These are phyloP conservation scores for Fereydounia khargensis DNA, from an alignment of 1,284 basidiomycete species.

Conservation along the genomic window DNA sequence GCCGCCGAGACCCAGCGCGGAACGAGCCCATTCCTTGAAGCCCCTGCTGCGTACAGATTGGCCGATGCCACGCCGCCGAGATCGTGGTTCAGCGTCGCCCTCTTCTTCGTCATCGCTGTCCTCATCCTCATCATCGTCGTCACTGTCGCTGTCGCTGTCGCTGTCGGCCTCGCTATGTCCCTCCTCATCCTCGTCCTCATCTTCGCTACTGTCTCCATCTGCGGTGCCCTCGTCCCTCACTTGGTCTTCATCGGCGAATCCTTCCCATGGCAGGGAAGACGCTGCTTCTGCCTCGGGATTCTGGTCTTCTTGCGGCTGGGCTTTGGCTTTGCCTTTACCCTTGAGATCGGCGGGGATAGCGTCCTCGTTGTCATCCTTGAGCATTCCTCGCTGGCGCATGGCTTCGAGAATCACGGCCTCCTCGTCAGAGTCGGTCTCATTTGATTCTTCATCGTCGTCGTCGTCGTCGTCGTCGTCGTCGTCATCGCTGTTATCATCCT, in stretches of 20 bases:
- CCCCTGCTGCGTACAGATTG: slow-evolving; percentile 33
- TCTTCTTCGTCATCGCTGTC: slow-evolving; percentile 11
- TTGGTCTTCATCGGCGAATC: too few species aligned
- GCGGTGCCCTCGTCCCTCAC: too few species aligned
- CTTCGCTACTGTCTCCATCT: not conserved
- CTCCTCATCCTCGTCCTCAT: not conserved
- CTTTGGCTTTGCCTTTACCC: slow-evolving; percentile 2
- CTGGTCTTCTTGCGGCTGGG: not conserved
- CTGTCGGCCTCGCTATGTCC: too few species aligned
- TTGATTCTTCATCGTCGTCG: slow-evolving; percentile 9
- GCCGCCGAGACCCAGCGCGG: slow-evolving; percentile 34
- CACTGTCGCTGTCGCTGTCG: too few species aligned
- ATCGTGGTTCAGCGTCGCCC: slow-evolving; percentile 10
- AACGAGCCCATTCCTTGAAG: slow-evolving; percentile 55
- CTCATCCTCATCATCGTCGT: slow-evolving; percentile 16
- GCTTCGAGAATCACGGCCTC: slow-evolving; percentile 46
- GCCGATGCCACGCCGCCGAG: slow-evolving; percentile 33
- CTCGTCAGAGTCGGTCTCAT: slow-evolving; percentile 47
- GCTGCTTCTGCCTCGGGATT: too few species aligned
- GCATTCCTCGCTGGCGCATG: slow-evolving; percentile 42
- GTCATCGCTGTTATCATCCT: slow-evolving; percentile 3
- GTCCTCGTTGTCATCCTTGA: not conserved
- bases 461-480: slow-evolving; percentile 4
- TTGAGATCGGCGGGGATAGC: not conserved
- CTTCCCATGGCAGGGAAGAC: too few species aligned